Base-by-base conservation (phyloP, 2,329 filamentous ascomycete species). In the Shiraia sp. region DNA sequence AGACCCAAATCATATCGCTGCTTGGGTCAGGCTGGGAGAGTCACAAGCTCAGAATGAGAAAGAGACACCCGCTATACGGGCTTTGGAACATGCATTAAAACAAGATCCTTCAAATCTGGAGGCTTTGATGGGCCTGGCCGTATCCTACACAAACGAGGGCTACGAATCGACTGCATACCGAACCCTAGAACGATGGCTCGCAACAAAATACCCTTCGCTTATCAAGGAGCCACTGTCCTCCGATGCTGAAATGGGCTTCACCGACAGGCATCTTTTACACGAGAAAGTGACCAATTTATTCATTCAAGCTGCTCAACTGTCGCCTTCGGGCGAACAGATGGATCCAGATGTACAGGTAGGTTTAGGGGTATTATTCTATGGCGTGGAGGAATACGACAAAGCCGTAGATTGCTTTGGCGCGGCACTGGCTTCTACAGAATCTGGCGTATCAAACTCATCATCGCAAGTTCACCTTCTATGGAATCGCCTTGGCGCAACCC, bases 1-100 rank as follows among this genome's bases (percentile, higher is more conserved):
- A 72, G 84, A 96, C 49, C 82, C 90, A 0, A 78, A 86, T 40
- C 92, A 97, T 67, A 83, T 92, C 26, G 88, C 95, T 40, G 93
- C 93, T 2, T 99, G 93, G 93, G 89, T 91, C 8, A 86, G 90
- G 60, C 81, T 99, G 23, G 93, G 93, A 38, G 86, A 87, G 39
- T 88, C 91, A 13, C 93, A 99, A 72, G 93, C 93, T 14, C 93
- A 99, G 69, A 99, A 99, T 70, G 93, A 99, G 71, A 99, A 99
- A 74, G 93, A 99, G 70, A 87, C 90, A 7, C 92, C 93, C 0
- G 93, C 93, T 2, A 96, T 99, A 53, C 86, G 93, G 24, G 93
- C 93, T 3, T 77, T 97, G 46, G 92, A 97, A 70, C 88, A 93
- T 66, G 90, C 92, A 1, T 74, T 96, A 51, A 92, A 91, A 69